These are phyloP conservation scores for Xylariaceae sp. DNA, from an alignment of 2,329 filamentous ascomycete genomes.

Conservation along the genomic window DNA sequence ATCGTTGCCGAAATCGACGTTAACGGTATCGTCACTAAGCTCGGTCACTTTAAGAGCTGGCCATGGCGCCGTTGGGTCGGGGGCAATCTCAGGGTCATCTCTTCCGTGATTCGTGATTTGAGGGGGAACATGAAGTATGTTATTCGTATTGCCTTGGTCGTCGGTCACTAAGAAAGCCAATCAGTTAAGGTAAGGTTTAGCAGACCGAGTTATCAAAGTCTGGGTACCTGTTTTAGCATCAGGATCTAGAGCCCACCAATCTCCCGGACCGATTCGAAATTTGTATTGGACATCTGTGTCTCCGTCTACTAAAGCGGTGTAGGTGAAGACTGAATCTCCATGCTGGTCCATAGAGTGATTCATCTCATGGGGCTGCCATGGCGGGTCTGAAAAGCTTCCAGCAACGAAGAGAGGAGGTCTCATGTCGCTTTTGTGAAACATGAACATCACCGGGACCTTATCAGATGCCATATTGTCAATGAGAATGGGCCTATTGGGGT, in stretches of 20 bases:
- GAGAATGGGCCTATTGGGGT: constrained; percentile 5
- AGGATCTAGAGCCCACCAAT: constrained; percentile 71
- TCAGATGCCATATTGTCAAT: constrained; percentile 32
- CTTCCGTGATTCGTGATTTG: constrained; percentile 15
- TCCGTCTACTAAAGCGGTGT: constrained; percentile 52
- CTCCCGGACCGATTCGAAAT: constrained; percentile 63
- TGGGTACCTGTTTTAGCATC: constrained; percentile 53
- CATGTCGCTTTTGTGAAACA: constrained; percentile 58
- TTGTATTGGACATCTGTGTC: constrained; percentile 70
- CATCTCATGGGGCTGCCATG: constrained; percentile 70
- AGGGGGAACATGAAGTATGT: constrained; percentile 38
- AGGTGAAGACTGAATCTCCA: constrained; percentile 58
- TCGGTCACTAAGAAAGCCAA: constrained; percentile 36
- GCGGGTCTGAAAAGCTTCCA: constrained; percentile 64
- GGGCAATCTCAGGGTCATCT: constrained; percentile 10
- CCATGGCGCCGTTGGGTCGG: too few relatives aligned
- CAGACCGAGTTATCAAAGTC: too few relatives aligned
- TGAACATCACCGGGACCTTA: constrained; percentile 53
- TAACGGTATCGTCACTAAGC: constrained; percentile 6
- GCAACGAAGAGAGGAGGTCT: constrained; percentile 68
- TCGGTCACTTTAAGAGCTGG: constrained; percentile 5
- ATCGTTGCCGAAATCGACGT: not conserved
- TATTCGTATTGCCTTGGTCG: constrained; percentile 47
- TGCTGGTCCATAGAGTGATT: constrained; percentile 46
- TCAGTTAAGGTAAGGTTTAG: too few relatives aligned